These are phyloP conservation scores for Coemansia furcata DNA, from an alignment of 192 early-diverging fungal genomes.

Conservation along the genomic window DNA sequence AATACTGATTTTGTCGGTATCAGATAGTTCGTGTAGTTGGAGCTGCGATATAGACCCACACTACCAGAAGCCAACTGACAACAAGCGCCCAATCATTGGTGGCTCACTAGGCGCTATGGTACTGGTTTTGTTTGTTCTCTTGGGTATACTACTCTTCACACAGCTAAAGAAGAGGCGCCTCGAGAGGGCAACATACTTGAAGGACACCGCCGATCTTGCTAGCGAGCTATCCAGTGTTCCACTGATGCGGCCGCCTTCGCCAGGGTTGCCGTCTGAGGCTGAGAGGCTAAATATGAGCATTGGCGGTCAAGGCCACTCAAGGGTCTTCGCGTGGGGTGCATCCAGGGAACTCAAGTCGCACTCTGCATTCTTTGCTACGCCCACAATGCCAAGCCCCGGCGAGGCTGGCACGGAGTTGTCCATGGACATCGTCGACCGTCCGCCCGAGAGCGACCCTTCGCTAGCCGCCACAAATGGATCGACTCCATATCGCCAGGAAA, in stretches of 20 bases:
- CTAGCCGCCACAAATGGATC: constrained; percentile 29
- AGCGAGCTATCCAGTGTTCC: constrained; percentile 40
- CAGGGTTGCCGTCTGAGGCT: background rate
- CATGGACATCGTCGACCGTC: constrained; percentile 42
- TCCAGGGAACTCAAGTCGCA: background rate
- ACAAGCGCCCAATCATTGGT: constrained; percentile 41
- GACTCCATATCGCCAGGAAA: constrained; percentile 39
- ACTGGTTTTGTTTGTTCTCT: constrained; percentile 23
- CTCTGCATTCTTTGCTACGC: background rate
- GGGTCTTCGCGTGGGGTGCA: constrained; percentile 6
- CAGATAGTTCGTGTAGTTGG: constrained; percentile 28
- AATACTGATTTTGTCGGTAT: constrained; percentile 20
- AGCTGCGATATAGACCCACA: constrained; percentile 32
- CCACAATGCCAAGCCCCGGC: constrained; percentile 10
- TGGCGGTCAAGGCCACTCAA: background rate
- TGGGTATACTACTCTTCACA: constrained; percentile 15
- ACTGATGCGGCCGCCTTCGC: constrained; percentile 12
- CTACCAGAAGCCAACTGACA: constrained; percentile 23
- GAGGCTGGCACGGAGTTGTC: constrained; percentile 44
- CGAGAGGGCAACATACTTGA: constrained; percentile 24
- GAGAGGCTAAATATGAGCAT: background rate
- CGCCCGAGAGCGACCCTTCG: constrained; percentile 40
- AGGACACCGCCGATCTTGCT: constrained; percentile 43
- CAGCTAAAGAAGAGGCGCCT: constrained; percentile 18
- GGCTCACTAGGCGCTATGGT: constrained; percentile 41